Conservation (phyloP, 495 filamentous ascomycete genomes). For the Penicillium atrosanguineum region DNA sequence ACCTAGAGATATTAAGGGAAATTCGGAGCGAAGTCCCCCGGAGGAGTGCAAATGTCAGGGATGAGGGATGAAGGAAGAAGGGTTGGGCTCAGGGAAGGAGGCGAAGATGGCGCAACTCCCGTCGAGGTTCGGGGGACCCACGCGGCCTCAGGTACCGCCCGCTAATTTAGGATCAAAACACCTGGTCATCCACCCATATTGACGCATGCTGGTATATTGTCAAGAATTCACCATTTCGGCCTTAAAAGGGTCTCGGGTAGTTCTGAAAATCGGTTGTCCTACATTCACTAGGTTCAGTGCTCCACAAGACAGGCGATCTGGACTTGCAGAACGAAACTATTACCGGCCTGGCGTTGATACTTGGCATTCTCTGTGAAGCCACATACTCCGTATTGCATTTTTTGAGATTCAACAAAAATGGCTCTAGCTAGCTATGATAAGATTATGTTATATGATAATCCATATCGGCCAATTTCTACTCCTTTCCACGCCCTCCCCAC, state of each 20-base stretch:
- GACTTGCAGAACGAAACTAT: not conserved
- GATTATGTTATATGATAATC: no score
- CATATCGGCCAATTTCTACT: not conserved
- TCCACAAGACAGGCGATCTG: slow-evolving; percentile 2
- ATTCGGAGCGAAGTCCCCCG: not conserved
- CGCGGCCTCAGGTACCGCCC: slow-evolving; percentile 20
- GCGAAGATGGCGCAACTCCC: not conserved
- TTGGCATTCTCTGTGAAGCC: not conserved
- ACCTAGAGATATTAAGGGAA: not conserved
- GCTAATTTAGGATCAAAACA: slow-evolving; percentile 15
- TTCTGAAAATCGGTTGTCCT: not conserved
- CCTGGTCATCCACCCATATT: not conserved
- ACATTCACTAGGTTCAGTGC: not conserved
- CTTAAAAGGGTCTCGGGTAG: not conserved
- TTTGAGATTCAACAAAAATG: no score
- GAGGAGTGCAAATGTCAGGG: not conserved
- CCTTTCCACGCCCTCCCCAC: not conserved
- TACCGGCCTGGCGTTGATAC: not conserved
- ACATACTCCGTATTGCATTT: not conserved
- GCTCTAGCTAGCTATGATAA: no score
- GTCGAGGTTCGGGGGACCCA: slow-evolving; percentile 9
- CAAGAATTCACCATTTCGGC: not conserved
- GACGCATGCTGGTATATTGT: not conserved
- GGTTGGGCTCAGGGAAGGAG: not conserved
- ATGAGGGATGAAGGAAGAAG: not conserved